Percentiles rank a stretch among this genome's conserved stretches.
phyloP scores from a whole-genome alignment of 1,284 basidiomycete species.

The Termitomyces sp. region DNA sequence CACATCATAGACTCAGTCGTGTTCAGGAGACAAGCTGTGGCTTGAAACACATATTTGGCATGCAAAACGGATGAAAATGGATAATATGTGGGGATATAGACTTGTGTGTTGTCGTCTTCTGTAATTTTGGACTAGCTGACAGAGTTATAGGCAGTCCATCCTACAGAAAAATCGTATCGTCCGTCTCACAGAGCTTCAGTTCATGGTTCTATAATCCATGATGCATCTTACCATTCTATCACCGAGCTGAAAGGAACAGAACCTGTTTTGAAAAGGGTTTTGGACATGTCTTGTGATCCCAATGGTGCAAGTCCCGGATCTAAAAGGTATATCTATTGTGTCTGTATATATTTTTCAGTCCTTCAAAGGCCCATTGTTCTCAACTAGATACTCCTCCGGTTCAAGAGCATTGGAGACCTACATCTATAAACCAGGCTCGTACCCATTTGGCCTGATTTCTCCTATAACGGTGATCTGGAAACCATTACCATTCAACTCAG shows the following conservation, averaged over 20 bases:
- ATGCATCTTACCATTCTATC: slow-evolving; percentile 78
- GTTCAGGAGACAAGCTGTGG: slow-evolving; percentile 77
- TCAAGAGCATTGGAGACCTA: slow-evolving; percentile 55
- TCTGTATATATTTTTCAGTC: background rate
- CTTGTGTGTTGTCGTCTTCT: slow-evolving; percentile 45
- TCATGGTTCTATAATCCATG: slow-evolving; percentile 80
- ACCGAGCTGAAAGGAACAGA: slow-evolving; percentile 70
- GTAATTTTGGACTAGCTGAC: background rate
- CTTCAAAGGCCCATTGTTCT: background rate
- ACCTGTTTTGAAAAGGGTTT: slow-evolving; percentile 42
- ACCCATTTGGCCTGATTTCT: slow-evolving; percentile 68
- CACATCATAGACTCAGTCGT: slow-evolving; percentile 24
- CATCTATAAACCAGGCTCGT: slow-evolving; percentile 58
- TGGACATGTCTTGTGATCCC: slow-evolving; percentile 62
- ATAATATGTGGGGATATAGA: slow-evolving; percentile 83
- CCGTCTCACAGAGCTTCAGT: slow-evolving; percentile 83
- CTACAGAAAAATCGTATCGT: slow-evolving; percentile 86
- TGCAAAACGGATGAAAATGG: slow-evolving; percentile 91
- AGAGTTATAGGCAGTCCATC: slow-evolving; percentile 54
- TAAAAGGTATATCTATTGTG: slow-evolving; percentile 40
- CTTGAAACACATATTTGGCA: slow-evolving; percentile 94
- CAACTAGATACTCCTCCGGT: slow-evolving; percentile 50
- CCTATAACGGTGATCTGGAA: slow-evolving; percentile 76
- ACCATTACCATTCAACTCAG: slow-evolving; percentile 22
- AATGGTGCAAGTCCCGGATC: slow-evolving; percentile 53